These are phyloP conservation scores for Trifolium subterraneum DNA, from an alignment of 306 rosid species.

Conservation along the genomic window DNA sequence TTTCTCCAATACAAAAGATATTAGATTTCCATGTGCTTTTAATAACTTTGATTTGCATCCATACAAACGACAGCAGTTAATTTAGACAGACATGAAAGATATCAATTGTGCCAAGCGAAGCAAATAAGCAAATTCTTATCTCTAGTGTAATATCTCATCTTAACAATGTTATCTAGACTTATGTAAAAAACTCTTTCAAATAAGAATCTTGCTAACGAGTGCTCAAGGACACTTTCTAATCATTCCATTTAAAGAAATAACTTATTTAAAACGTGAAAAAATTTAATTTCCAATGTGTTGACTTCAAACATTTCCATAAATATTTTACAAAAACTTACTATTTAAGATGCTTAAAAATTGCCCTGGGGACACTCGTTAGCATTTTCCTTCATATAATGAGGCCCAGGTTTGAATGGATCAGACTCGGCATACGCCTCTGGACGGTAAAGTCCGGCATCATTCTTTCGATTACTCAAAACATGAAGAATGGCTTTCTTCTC, in stretches of 20 bases:
- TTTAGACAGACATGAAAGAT: neutral
- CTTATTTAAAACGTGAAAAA: too few relatives aligned
- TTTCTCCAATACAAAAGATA: neutral
- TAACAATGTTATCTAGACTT: conserved; percentile 21
- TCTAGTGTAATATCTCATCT: conserved; percentile 27
- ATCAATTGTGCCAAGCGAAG: conserved; percentile 15
- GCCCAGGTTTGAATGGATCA: conserved; percentile 84
- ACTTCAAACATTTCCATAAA: too few relatives aligned
- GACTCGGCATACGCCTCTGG: conserved; percentile 81
- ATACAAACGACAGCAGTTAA: conserved; percentile 32
- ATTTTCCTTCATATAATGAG: conserved; percentile 59
- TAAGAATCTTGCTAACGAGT: too few relatives aligned
- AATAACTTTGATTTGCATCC: conserved; percentile 7
- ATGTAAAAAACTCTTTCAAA: conserved; percentile 62
- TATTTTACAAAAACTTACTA: too few relatives aligned
- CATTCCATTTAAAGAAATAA: too few relatives aligned
- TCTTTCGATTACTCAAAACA: conserved; percentile 80
- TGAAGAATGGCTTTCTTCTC: conserved; percentile 91
- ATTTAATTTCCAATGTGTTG: too few relatives aligned
- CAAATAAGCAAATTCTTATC: neutral
- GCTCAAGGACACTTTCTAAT: too few relatives aligned
- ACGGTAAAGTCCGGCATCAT: conserved; percentile 75
- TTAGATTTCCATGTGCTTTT: neutral
- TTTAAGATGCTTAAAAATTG: too few relatives aligned
- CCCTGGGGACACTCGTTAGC: too few relatives aligned